Percentiles rank a stretch among this genome's conserved stretches.
These are phyloP conservation scores for Nelumbo lutea DNA, from an alignment of 164 flowering plant genomes.

Conservation along the genomic window DNA sequence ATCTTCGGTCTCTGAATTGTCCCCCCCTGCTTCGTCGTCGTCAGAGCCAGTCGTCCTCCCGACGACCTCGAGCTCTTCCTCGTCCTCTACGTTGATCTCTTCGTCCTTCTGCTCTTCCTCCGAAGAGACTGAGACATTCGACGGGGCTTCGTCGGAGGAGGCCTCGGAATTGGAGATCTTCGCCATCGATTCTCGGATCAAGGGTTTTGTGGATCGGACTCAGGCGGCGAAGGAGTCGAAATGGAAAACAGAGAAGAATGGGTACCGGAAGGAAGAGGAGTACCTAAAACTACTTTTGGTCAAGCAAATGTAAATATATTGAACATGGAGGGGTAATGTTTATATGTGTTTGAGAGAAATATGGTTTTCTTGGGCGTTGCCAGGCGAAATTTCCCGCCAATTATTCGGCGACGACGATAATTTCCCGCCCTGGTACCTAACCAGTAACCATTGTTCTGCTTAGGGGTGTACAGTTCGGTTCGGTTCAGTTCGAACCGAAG, in stretches of 20 bases:
- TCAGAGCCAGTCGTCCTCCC: constrained; percentile 54
- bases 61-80: constrained; percentile 84
- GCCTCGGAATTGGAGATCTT: constrained; percentile 31
- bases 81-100: constrained; percentile 55
- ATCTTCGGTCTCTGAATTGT: constrained; percentile 17
- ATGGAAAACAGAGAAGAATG: not conserved
- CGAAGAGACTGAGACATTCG: constrained; percentile 41
- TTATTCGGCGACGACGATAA: not conserved
- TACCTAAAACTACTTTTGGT: not conserved
- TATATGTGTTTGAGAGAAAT: no score
- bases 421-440: not conserved
- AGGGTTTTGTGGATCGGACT: constrained; percentile 16
- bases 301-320: not conserved
- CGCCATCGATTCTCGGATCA: constrained; percentile 38
- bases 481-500: no score
- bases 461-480: no score
- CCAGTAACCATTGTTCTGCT: no score
- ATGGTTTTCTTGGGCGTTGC: no score
- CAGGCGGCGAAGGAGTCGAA: not conserved
- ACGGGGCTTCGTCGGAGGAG: constrained; percentile 51
- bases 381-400: not conserved
- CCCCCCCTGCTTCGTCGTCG: constrained; percentile 40
- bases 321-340: not conserved
- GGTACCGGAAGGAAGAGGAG: not conserved
- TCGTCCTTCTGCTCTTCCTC: constrained; percentile 60